These are phyloP conservation scores for Somion occarium DNA, from an alignment of 1,284 basidiomycete species.

Conservation along the genomic window DNA sequence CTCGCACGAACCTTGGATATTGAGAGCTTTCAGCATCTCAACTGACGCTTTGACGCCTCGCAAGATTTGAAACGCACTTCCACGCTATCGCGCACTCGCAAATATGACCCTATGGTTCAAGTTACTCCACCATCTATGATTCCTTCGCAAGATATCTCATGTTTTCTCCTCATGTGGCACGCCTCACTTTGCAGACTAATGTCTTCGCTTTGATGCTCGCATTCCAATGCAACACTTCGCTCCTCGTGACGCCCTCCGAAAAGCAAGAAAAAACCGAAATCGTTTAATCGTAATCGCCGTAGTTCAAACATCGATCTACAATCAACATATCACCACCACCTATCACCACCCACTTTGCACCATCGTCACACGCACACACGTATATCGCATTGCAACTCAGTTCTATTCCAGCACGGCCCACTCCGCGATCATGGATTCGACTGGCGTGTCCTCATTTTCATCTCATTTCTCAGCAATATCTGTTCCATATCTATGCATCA, in stretches of 20 bases:
- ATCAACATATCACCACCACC: not conserved
- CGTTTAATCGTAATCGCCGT: not conserved
- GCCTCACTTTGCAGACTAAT: not conserved
- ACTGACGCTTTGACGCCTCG: not conserved
- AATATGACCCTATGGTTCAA: not conserved
- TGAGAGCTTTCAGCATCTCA: constrained; percentile 8
- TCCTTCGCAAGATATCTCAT: not conserved
- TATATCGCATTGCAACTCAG: not conserved
- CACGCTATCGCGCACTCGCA: not conserved
- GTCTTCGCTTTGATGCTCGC: not conserved
- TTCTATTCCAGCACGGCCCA: not conserved
- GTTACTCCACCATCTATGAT: not conserved
- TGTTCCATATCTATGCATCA: constrained; percentile 3
- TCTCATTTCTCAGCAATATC: not conserved
- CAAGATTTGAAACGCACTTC: not conserved
- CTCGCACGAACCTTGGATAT: constrained; percentile 30
- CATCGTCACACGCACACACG: not conserved
- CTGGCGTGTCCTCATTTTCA: not conserved
- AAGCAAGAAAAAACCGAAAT: not conserved
- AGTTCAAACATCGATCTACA: not conserved
- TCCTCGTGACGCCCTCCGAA: not conserved
- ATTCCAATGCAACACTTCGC: not conserved
- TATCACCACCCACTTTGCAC: not conserved
- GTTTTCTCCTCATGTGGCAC: not conserved
- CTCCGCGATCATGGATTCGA: not conserved